phyloP scores from a whole-genome alignment of 2,329 filamentous ascomycete genomes.

The Neonectria neomacrospora region DNA sequence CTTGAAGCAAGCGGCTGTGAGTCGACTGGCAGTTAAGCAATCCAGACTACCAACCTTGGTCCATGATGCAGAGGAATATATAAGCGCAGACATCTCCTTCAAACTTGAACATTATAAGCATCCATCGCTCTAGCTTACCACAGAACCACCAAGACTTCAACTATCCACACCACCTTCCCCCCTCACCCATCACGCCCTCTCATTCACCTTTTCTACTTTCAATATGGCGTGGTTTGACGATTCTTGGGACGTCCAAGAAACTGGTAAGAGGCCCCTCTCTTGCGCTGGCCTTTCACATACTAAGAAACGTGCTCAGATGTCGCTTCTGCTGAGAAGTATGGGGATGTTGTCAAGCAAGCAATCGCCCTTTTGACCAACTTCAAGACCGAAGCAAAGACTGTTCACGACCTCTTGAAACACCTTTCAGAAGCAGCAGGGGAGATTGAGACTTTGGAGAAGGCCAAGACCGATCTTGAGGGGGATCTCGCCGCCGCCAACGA shows the following conservation, averaged over 20 bases:
- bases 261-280: slow-evolving; percentile 18
- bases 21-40: neutral
- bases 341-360: slow-evolving; percentile 27
- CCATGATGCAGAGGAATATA: slow-evolving; percentile 4
- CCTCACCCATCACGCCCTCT: neutral
- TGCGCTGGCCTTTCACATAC: neutral
- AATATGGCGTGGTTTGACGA: slow-evolving; percentile 34
- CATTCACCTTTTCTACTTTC: neutral
- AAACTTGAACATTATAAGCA: neutral
- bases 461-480: slow-evolving; percentile 23
- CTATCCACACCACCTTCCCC: neutral
- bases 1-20: slow-evolving; percentile 2
- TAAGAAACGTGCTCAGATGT: slow-evolving; percentile 21
- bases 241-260: slow-evolving; percentile 31
- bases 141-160: neutral
- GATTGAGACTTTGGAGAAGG: slow-evolving; percentile 24
- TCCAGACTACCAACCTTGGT: neutral
- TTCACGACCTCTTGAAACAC: slow-evolving; percentile 29
- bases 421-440: slow-evolving; percentile 26
- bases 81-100: slow-evolving; percentile 5
- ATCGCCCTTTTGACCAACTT: slow-evolving; percentile 24
- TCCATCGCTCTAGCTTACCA: neutral
- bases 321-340: slow-evolving; percentile 24
- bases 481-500: slow-evolving; percentile 22
- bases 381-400: slow-evolving; percentile 28